Percentiles rank a stretch among this genome's conserved stretches.
Conservation (phyloP, 805 yeast species). For the Zygoascus bituminiphila region DNA sequence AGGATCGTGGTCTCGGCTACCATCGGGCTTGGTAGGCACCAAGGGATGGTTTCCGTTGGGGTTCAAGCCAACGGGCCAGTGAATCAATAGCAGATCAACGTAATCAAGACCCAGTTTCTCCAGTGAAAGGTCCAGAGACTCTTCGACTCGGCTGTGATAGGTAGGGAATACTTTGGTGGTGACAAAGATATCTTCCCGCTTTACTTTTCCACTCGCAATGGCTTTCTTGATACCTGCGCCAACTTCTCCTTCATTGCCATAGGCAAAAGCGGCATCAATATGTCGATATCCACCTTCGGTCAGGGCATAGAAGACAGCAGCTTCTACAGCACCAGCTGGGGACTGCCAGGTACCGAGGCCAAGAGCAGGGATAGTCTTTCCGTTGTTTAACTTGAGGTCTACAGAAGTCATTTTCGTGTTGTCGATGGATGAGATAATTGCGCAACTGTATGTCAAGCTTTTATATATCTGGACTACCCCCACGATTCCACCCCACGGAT, state of each 20-base stretch:
- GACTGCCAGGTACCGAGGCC: slow-evolving; percentile 74
- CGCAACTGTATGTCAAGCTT: background rate
- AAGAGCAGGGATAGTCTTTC: slow-evolving; percentile 53
- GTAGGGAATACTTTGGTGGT: slow-evolving; percentile 54
- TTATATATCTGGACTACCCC: background rate
- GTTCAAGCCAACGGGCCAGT: slow-evolving; percentile 66
- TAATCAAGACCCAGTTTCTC: slow-evolving; percentile 60
- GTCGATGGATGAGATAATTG: background rate
- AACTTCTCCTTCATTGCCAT: slow-evolving; percentile 58
- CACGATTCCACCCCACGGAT: background rate
- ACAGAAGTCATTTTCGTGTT: slow-evolving; percentile 14
- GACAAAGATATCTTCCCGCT: slow-evolving; percentile 56
- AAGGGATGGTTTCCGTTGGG: slow-evolving; percentile 34
- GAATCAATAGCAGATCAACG: slow-evolving; percentile 70
- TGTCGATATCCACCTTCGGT: slow-evolving; percentile 56
- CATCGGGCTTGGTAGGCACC: slow-evolving; percentile 34
- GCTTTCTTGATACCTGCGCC: slow-evolving; percentile 42
- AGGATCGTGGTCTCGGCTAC: slow-evolving; percentile 31
- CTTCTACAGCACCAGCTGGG: slow-evolving; percentile 42
- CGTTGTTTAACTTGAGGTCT: slow-evolving; percentile 40
- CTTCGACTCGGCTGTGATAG: slow-evolving; percentile 34
- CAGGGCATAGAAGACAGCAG: slow-evolving; percentile 53
- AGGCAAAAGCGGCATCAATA: slow-evolving; percentile 68
- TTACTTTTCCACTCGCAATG: slow-evolving; percentile 47
- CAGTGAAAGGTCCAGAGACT: slow-evolving; percentile 51